Conservation (phyloP, 2,329 filamentous ascomycete species). For the Penicillium janthinellum region DNA sequence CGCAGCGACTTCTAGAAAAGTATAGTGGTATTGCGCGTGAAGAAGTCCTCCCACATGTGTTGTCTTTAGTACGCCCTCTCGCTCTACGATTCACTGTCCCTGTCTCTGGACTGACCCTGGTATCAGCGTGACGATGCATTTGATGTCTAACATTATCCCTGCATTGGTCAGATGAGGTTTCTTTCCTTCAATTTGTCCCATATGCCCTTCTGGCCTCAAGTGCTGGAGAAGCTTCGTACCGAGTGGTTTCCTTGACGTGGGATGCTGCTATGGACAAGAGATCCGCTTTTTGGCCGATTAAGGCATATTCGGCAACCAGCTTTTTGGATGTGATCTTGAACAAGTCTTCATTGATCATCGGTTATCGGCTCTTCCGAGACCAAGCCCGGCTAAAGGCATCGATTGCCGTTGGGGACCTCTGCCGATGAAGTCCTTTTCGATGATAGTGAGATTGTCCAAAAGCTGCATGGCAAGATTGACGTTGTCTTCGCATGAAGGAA, state of each 20-base stretch:
- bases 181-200: slow-evolving; percentile 20
- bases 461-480: slow-evolving; percentile 13
- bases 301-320: slow-evolving; percentile 14
- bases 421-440: neutral
- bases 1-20: slow-evolving; percentile 19
- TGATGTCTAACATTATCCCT: slow-evolving; percentile 17
- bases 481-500: slow-evolving; percentile 14
- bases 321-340: slow-evolving; percentile 52
- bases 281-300: slow-evolving; percentile 20
- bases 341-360: slow-evolving; percentile 54
- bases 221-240: slow-evolving; percentile 12
- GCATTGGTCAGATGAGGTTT: slow-evolving; percentile 25
- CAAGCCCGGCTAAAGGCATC: slow-evolving; percentile 48
- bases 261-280: slow-evolving; percentile 24
- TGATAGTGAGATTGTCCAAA: neutral
- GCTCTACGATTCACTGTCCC: neutral
- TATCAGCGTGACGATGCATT: slow-evolving; percentile 21
- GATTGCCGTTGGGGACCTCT: slow-evolving; percentile 53
- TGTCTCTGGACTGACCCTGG: neutral
- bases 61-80: slow-evolving; percentile 10
- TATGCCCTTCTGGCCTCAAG: slow-evolving; percentile 12
- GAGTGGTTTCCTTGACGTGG: slow-evolving; percentile 20
- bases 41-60: slow-evolving; percentile 19
- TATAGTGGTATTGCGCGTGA: slow-evolving; percentile 19
- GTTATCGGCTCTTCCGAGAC: slow-evolving; percentile 65